Evolutionary conservation across 208 protist species (phyloP), one percentile per base, ranked within the genome.

Genomic region (Leishmania tarentolae): DNA sequence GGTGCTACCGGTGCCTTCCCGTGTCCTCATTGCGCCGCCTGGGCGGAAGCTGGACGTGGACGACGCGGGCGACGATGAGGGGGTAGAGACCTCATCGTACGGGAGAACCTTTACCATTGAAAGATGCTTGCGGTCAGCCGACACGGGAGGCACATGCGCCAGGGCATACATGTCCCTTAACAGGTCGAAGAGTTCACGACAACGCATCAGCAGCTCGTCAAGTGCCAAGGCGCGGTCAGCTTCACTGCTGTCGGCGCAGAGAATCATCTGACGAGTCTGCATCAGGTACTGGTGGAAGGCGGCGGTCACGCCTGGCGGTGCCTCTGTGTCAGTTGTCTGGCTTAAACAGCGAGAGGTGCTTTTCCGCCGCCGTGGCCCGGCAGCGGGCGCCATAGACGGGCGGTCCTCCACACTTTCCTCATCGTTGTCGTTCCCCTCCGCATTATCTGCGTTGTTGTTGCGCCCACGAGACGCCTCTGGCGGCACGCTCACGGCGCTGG

Each of bases 121-220:
- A 28, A 78, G 24, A 35, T 37, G 44, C 71, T 44, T 72, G 31
- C 61, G 70, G n/a, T 81, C 76, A n/a, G 53, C 40, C 61, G 15
- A 8, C 9, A 40, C n/a, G 52, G 57, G 50, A 42, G 65, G 69
- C 68, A 59, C 72, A 56, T 75, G 42, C 68, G 74, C 28, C 19
- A 75, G 28, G 44, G 42, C 59, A 65, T 84, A 78, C 63, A 87
- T 76, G 59, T 53, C 46, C 44, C 68, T 79, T 4, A 84, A 61
- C 53, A 87, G 46, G 37, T 80, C 68, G 59, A 87, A 87, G 24
- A 87, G 84, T 66, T 78, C 72, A 6, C n/a, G 73, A 5, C 71
- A 87, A 15, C 76, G 63, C 3, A 28, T 77, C 42, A 83, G 37
- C 35, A 87, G 66, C 44, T 59, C 84, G 46, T 87, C 84, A 19